These are phyloP conservation scores for Epichloe sibirici DNA, from an alignment of 2,329 filamentous ascomycete species.

Conservation along the genomic window DNA sequence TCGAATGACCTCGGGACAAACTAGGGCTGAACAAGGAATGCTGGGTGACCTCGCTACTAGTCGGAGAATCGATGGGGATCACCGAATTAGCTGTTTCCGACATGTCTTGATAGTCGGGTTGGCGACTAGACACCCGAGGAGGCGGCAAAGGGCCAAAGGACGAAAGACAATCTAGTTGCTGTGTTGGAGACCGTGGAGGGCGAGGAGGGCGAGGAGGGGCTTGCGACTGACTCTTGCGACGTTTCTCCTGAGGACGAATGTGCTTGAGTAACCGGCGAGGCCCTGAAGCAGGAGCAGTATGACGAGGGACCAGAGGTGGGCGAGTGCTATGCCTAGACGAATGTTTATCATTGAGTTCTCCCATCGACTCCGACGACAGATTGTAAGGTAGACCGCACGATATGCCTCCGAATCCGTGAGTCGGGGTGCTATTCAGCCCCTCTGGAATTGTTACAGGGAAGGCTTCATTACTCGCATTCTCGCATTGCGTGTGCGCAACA, in stretches of 20 bases:
- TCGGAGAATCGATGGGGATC: constrained; percentile 30
- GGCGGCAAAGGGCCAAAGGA: constrained; percentile 33
- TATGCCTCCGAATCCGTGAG: not conserved
- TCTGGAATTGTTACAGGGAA: not conserved
- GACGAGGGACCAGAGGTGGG: constrained; percentile 10
- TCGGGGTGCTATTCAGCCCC: not conserved
- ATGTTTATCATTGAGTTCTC: not conserved
- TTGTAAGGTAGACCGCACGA: not conserved
- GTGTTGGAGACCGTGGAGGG: constrained; percentile 31
- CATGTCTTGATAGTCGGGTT: constrained; percentile 32
- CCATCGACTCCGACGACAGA: constrained; percentile 22
- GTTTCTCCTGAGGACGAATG: constrained; percentile 36
- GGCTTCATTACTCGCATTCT: constrained; percentile 29
- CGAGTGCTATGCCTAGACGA: not conserved
- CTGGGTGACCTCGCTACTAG: constrained; percentile 32
- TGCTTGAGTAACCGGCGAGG: constrained; percentile 29
- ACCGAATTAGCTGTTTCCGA: constrained; percentile 22
- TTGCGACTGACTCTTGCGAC: constrained; percentile 34
- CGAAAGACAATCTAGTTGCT: constrained; percentile 18
- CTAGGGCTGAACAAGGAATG: constrained; percentile 28
- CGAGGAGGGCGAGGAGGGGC: constrained; percentile 29
- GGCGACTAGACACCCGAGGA: constrained; percentile 43
- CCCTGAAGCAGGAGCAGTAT: constrained; percentile 12
- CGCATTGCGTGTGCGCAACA: constrained; percentile 43
- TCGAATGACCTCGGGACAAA: constrained; percentile 10